Evolutionary conservation across 2,329 filamentous ascomycete genomes (phyloP), one percentile per base, ranked within the genome.

Genomic region (Aspergillaceae sp.): DNA sequence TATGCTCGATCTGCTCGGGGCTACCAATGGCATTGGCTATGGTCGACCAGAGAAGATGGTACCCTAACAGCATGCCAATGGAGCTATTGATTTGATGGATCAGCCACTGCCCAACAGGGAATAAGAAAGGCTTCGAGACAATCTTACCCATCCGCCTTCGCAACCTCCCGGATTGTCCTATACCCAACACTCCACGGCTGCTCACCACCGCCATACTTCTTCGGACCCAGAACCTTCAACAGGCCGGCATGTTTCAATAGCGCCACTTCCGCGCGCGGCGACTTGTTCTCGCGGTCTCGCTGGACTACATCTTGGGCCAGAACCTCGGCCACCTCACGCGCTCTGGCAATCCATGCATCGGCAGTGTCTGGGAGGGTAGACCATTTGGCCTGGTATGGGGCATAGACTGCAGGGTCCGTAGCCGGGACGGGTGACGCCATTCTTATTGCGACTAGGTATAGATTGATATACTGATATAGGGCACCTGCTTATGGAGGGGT

Each of bases 1-100:
- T 62, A 11, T 74, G 74, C 9, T 82, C 78, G 11, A 73, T 74
- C 59, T 84, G 82, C 52, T 81, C 76, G 0, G 74, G 61, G 0
- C 70, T 80, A 1, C 81, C 81, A 7, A 84, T 76, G 0, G 83
- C 67, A 48, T 76, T 77, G 10, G 78, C 78, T 0, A 77, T 83
- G 0, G 73, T 78, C 0, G 75, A 79, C 80, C 80, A 84, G 5
- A 83, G 67, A 4, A 84, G 66, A 54, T 84, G 80, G 52, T 84
- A 84, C 1, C 78, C 80, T 0, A 84, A 68, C 0, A 84, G 70
- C 79, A 83, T 82, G 1, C 80, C 81, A 30, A 84, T 68, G 0
- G 77, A 81, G 0, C 71, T 74, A 6, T 37, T 11, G 7, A 37
- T 7, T 36, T 19, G 19, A 19, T 19, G 19, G 19, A 19, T 19